phyloP scores from a whole-genome alignment of 129 eudicot genomes.

The Gnaphalium uliginosum region DNA sequence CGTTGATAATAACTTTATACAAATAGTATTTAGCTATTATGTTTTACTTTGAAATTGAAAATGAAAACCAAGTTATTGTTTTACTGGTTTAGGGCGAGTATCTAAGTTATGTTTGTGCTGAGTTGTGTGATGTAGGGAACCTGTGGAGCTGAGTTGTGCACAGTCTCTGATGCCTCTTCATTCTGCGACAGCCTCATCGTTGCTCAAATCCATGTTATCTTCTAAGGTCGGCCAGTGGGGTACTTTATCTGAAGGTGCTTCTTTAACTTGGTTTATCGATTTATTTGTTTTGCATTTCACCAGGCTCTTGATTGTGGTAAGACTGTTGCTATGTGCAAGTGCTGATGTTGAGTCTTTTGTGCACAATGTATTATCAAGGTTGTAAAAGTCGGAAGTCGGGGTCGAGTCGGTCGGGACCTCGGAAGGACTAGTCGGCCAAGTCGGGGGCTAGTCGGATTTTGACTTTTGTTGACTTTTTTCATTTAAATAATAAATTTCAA shows the following conservation, averaged over 20 bases:
- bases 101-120: neutral
- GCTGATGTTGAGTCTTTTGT: neutral
- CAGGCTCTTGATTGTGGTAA: neutral
- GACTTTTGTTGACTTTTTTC: no score
- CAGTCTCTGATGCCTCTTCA: conserved; percentile 21
- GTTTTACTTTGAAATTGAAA: neutral
- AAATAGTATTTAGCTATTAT: neutral
- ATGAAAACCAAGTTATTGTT: neutral
- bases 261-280: neutral
- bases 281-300: neutral
- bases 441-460: no score
- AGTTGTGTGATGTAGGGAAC: conserved; percentile 17
- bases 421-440: no score
- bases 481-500: no score
- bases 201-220: conserved; percentile 19
- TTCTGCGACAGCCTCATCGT: conserved; percentile 9
- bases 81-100: neutral
- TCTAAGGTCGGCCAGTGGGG: conserved; percentile 19
- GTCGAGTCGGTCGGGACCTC: no score
- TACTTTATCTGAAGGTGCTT: conserved; percentile 18
- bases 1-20: neutral
- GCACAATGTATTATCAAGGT: no score
- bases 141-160: conserved; percentile 17
- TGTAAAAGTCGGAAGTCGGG: no score
- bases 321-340: neutral